Conservation (phyloP, 2,329 filamentous ascomycete species). For the Epichloe uncinata region DNA sequence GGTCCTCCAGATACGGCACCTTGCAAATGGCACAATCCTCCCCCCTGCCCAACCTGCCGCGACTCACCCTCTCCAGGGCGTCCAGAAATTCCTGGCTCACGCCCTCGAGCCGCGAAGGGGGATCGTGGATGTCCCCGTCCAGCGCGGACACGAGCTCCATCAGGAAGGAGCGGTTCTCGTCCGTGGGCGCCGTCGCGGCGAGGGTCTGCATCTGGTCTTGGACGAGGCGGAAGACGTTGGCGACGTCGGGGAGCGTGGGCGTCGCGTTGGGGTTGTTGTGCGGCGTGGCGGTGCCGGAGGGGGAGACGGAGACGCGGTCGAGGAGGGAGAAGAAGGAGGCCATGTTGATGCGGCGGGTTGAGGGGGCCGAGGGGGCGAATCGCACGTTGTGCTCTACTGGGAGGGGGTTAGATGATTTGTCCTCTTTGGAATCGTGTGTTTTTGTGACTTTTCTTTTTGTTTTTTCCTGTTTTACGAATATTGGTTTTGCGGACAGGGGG, state of each 20-base stretch:
- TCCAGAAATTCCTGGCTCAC: constrained; percentile 48
- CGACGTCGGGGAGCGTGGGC: constrained; percentile 46
- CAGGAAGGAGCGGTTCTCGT: constrained; percentile 37
- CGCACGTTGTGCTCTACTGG: constrained; percentile 53
- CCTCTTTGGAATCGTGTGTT: no score
- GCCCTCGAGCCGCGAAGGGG: constrained; percentile 38
- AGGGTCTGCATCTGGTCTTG: constrained; percentile 44
- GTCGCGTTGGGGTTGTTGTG: constrained; percentile 44
- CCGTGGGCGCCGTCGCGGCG: constrained; percentile 33
- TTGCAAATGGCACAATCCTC: constrained; percentile 51
- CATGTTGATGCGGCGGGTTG: constrained; percentile 47
- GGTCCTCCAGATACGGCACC: constrained; percentile 46
- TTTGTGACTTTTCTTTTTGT: not conserved
- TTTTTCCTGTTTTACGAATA: not conserved
- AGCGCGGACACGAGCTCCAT: constrained; percentile 33
- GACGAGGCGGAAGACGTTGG: constrained; percentile 43
- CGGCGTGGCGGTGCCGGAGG: constrained; percentile 19
- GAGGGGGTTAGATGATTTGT: not conserved
- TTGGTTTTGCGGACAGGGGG: not conserved
- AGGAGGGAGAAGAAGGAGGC: constrained; percentile 47
- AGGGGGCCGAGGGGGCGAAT: constrained; percentile 23
- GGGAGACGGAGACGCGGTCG: constrained; percentile 36
- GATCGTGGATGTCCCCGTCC: constrained; percentile 36
- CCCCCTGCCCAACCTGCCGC: constrained; percentile 33
- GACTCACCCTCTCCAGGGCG: constrained; percentile 42